Evolutionary conservation across 768 basidiomycete genomes (phyloP).

Genomic region (Vararia minispora): DNA sequence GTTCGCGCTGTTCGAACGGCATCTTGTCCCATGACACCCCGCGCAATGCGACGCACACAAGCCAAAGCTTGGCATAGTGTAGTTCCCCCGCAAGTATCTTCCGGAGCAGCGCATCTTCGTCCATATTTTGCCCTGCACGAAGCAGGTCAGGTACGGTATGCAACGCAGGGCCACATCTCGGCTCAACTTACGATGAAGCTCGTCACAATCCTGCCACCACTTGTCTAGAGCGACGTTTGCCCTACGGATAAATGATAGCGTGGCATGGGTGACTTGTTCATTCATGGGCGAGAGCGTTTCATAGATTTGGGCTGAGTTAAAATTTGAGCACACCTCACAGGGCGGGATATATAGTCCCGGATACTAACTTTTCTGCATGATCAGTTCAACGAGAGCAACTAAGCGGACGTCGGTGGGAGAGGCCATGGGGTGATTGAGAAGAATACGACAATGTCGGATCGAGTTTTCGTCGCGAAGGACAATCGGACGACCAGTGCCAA

Average conservation of each 20-base stretch:
- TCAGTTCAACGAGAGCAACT: constrained; percentile 79
- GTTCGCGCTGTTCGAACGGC: constrained; percentile 88
- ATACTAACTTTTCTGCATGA: constrained; percentile 77
- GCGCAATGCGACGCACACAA: constrained; percentile 84
- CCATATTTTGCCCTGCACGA: constrained; percentile 58
- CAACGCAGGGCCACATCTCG: no score
- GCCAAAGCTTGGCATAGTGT: constrained; percentile 91
- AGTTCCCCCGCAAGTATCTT: constrained; percentile 84
- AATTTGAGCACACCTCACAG: no score
- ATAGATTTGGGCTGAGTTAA: constrained; percentile 80
- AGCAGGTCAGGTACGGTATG: constrained; percentile 5
- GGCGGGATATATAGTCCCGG: not conserved
- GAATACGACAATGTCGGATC: constrained; percentile 71
- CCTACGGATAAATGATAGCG: constrained; percentile 77
- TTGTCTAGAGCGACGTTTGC: constrained; percentile 80
- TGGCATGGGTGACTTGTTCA: constrained; percentile 77
- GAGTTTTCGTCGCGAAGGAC: constrained; percentile 84
- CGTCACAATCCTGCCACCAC: constrained; percentile 87
- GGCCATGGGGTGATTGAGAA: constrained; percentile 78
- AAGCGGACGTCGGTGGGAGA: constrained; percentile 86
- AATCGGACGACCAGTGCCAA: constrained; percentile 86
- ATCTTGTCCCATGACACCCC: constrained; percentile 95
- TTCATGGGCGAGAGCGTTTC: constrained; percentile 81
- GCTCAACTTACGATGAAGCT: constrained; percentile 54
- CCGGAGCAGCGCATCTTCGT: constrained; percentile 74